Base-by-base conservation (phyloP, 768 basidiomycete species). In the Tulasnella sp. region DNA sequence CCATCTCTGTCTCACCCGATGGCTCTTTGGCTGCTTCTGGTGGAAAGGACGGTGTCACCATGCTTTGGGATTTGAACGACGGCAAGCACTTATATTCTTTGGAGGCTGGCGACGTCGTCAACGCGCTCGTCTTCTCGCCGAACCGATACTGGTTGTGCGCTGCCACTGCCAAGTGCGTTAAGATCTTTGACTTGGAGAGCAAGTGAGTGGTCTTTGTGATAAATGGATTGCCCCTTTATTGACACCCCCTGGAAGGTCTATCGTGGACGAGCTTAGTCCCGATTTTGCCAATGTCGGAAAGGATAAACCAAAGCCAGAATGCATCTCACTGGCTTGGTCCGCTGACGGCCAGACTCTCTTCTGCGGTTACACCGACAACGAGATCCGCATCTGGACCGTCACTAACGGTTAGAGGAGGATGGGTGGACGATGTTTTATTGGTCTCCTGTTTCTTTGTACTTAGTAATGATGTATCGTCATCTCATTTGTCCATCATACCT, bases 71-170 rank as follows among this genome's bases (percentile, higher is more conserved):
- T 87, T 89, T 99, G 85, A 99, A 98, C 89, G 98, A 99, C 90
- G 97, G 96, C 90, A 99, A 98, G 90, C 98, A 99, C 91, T 93
- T 99, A 85, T 99, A 99, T 91, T 98, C 96, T 78, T 93, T 99
- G 81, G 98, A 99, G 87, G 98, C 98, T 74, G 97, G 97, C 81
- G 96, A 99, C 86, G 89, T 96, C 83, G 97, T 99, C 91, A 98
- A 99, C 86, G 96, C 98, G 81, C 94, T 99, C 83, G 98, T 99
- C 86, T 99, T 99, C 91, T 97, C 96, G 22, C 98, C 98, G 81
- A 99, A 99, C 91, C 93, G 97, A 81, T 99, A 99, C 94, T 99
- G 98, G 98, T 89, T 99, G 83, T 99, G 98, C 86, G 98, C 98
- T 84, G 98, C 98, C 83, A 99, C 98, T 82, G 91, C 95, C 82